phyloP scores from a whole-genome alignment of 805 yeast genomes.

The Wickerhamiella qilinensis region DNA sequence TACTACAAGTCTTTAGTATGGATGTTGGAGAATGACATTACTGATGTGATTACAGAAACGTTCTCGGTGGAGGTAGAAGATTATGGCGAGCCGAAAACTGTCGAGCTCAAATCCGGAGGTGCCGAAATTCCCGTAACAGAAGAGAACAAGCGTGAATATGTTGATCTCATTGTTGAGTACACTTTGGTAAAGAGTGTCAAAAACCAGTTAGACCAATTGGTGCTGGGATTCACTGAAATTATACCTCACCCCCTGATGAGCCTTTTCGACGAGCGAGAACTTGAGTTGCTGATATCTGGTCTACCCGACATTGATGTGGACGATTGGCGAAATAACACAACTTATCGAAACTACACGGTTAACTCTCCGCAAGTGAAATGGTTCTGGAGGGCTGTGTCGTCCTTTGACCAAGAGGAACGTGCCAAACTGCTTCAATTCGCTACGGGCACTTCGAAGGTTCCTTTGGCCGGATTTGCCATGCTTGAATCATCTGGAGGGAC shows the following conservation, averaged over 20 bases:
- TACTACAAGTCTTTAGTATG: constrained; percentile 84
- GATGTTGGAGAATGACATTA: constrained; percentile 94
- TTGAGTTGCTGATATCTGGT: constrained; percentile 84
- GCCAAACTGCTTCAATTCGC: constrained; percentile 91
- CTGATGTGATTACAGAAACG: constrained; percentile 87
- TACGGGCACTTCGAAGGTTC: constrained; percentile 94
- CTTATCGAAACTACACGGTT: constrained; percentile 62
- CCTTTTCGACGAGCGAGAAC: constrained; percentile 88
- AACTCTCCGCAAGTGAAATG: constrained; percentile 80
- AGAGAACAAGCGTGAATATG: constrained; percentile 80
- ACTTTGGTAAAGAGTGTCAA: constrained; percentile 66
- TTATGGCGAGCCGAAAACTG: constrained; percentile 72
- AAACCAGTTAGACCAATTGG: constrained; percentile 74
- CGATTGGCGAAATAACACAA: constrained; percentile 86
- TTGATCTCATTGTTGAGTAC: constrained; percentile 70
- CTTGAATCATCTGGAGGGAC: constrained; percentile 77
- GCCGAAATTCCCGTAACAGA: constrained; percentile 75
- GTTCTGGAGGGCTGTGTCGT: constrained; percentile 96
- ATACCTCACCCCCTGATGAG: constrained; percentile 70
- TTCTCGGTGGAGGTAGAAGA: constrained; percentile 88
- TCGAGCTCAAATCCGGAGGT: constrained; percentile 76
- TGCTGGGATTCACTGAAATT: constrained; percentile 74
- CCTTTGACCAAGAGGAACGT: constrained; percentile 84
- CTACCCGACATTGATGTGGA: constrained; percentile 90
- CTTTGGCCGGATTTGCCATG: constrained; percentile 83